Base-by-base conservation (phyloP, 345 rosid species). In the Eutrema heterophyllum region DNA sequence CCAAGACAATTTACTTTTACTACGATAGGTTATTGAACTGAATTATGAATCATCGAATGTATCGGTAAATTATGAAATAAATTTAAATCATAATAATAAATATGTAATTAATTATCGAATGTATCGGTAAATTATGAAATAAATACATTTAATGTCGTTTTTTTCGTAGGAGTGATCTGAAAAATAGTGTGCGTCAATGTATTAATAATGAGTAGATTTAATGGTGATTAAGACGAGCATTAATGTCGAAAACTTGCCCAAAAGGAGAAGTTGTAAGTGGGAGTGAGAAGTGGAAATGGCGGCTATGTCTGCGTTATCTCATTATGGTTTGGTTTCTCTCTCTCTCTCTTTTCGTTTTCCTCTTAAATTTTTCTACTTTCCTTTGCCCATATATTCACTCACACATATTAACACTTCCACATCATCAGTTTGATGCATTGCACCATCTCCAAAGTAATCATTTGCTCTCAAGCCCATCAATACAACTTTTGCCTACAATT, bases 241-340 rank as follows among this genome's bases (percentile, higher is more conserved):
- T 78, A 66, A 63, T 78, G 70, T 61, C 1, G 66, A 70, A 60
- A 78, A 67, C 56, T 67, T 78, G 66, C 27, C 73, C 69, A 71
- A 67, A 72, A 58, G 72, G 69, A 57, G 56, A 53, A 71, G 80
- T 39, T 58, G 72, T 64, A 64, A 70, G 77, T 77, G 75, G 62
- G 27, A 70, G 67, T 62, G 62, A 38, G 75, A 71, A 72, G 68
- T 72, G 72, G 63, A 67, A 72, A 52, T 78, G 81, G 78, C 81
- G 81, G 81, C 81, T 78, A 44, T 72, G 81, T 73, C 81, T 78
- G 81, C 78, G 74, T 73, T 41, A 71, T 64, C 69, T 70, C 70
- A 64, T 77, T 56, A 70, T 56, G 30, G 7, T 32, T 35, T 15
- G 39, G 33, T 15, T 38, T 64, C 35, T 48, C 51, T 46, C 26